Evolutionary conservation across 768 basidiomycete species (phyloP), one percentile per base, ranked within the genome.

Genomic region (Paxillus involutus): DNA sequence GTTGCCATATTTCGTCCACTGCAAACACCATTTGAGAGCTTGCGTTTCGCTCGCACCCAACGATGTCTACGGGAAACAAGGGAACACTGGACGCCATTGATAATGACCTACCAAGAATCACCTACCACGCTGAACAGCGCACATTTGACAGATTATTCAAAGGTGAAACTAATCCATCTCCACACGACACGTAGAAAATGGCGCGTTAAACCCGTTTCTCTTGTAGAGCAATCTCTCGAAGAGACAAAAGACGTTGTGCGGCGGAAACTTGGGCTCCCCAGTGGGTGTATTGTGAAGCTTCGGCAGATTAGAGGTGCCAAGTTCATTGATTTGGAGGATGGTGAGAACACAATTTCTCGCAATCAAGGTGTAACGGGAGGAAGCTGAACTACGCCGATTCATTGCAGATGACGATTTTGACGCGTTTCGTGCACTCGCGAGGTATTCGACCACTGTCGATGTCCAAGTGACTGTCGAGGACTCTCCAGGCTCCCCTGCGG

Each of bases 401-500:
- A 58, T 35, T 35, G 13, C 50, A 92, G 90, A 89, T 42, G 89
- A 87, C 37, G 90, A 92, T 67, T 91, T 90, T 57, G 84, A 86
- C 50, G 89, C 88, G 2, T 89, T 91, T 67, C 69, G 72, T 52
- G 71, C 78, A 13, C 68, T 80, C 36, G 74, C 82, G 19, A 71
- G 69, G 4, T 65, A 68, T 19, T 67, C 73, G 3, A 32, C 44
- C 1, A 64, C 74, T 47, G 73, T 80, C 26, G 66, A 75, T 51
- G 73, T 83, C 3, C 67, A 63, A 8, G 66, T 79, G 17, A 64
- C 60, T 5, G 62, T 66, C 39, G 44, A 50, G 43, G 21, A 2
- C 21, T 47, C 56, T 11, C 56, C 13, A 30, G 46, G 45, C 32
- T 13, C 42, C 11, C 30, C 50, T 24, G 50, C 37, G n/a, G 33